A percentile compares a stretch with the other conserved stretches of the same genome.
Evolutionary conservation across 148 eudicot species (phyloP).

Genomic region (Silene conica): DNA sequence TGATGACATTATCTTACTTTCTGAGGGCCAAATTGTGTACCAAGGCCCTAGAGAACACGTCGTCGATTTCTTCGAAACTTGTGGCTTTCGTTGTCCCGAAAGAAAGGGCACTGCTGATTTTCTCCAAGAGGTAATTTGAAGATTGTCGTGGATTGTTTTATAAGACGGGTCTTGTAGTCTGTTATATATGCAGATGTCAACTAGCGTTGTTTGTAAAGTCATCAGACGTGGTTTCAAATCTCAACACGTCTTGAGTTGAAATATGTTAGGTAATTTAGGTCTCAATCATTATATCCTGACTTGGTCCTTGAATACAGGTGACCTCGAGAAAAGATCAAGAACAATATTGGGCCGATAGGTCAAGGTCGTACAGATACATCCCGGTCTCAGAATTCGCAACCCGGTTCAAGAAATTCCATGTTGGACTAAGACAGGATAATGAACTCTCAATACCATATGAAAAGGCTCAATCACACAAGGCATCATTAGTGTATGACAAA

Average conservation of each 20-base stretch:
- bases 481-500: constrained; percentile 48
- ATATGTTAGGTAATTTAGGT: no score
- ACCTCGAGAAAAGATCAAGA: constrained; percentile 77
- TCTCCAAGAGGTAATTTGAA: constrained; percentile 65
- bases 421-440: constrained; percentile 56
- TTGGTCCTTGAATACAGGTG: constrained; percentile 32
- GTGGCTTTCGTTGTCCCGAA: constrained; percentile 76
- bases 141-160: no score
- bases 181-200: no score
- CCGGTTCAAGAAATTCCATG: constrained; percentile 66
- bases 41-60: constrained; percentile 76
- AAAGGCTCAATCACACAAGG: constrained; percentile 51
- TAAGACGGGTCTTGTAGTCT: neutral
- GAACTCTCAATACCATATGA: constrained; percentile 67
- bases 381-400: constrained; percentile 51
- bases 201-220: no score
- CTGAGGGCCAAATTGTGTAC: constrained; percentile 84
- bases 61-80: constrained; percentile 64
- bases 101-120: constrained; percentile 85
- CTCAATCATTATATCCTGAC: neutral
- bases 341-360: constrained; percentile 62
- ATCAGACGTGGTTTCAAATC: no score
- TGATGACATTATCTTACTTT: constrained; percentile 67
- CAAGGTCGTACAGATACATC: constrained; percentile 46
- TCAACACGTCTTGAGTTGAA: no score